Percentiles rank a stretch among this genome's conserved stretches.
Conservation (phyloP, 331 rosid genomes). For the Erythrophleum ivorense region DNA sequence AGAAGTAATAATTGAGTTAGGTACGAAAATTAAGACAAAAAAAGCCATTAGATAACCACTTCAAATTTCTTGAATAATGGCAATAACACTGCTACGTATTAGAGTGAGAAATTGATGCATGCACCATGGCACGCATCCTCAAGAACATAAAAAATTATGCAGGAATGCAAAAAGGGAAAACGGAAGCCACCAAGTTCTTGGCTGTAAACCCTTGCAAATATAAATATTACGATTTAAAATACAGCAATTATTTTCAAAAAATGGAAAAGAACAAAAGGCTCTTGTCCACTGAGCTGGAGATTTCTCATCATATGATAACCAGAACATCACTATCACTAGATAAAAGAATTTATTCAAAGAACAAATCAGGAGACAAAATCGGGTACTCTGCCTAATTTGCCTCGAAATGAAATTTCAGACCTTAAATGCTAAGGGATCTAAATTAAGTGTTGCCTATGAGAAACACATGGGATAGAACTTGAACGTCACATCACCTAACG, state of each 20-base stretch:
- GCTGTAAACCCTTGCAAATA: background rate
- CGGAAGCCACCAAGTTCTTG: background rate
- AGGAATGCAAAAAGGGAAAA: background rate
- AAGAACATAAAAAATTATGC: background rate
- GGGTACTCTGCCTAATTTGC: background rate
- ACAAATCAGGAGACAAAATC: background rate
- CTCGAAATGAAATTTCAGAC: background rate
- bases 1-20: background rate
- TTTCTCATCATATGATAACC: background rate
- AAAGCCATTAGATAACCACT: background rate
- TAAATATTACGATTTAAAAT: background rate
- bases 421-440: background rate
- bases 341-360: background rate
- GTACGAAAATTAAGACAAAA: background rate
- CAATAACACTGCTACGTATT: background rate
- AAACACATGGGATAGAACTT: slow-evolving; percentile 6
- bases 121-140: background rate
- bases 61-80: background rate
- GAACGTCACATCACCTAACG: background rate
- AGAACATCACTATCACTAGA: background rate
- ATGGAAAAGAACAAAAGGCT: background rate
- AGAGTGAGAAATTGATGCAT: background rate
- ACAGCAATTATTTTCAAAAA: background rate
- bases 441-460: background rate
- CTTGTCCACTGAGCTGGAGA: background rate